Base-by-base conservation (phyloP, 1,284 basidiomycete species). In the Irpex lacteus region DNA sequence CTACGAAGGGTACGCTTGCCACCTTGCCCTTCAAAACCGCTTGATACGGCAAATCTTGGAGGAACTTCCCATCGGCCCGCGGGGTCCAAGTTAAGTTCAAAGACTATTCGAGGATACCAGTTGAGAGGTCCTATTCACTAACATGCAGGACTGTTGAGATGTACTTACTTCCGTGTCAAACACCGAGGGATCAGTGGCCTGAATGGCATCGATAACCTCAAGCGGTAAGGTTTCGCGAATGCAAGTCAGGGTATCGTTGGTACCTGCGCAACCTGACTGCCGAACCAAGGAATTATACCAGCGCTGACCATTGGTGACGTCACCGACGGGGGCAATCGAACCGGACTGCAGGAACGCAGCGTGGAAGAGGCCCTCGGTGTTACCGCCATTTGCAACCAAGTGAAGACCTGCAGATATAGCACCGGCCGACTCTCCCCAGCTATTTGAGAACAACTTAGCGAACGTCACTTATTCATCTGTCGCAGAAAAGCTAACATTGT, bases 301-400 rank as follows among this genome's bases (percentile, higher is more conserved):
- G 6, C 58, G 60, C 50, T 81, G 79, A 3, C 72, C 72, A 18
- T 70, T 58, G 1, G 71, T 68, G 50, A 76, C 70, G 57, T 75
- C 70, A 18, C 72, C 72, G 4, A 71, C 65, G 5, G 78, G 73
- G n/a, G 72, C 64, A 0, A 40, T 40, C 13, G 34, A 71, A 1
- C 80, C 80, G 1, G 77, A 79, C 57, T 79, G 68, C 78, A 79
- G 77, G 62, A 76, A 72, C 3, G 70, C 76, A 4, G 68, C 77
- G 15, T 74, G 76, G 66, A 78, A 78, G 8, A 78, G 72, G 1
- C 74, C 76, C 37, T 75, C 71, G 21, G 68, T 70, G 59, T 76
- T 60, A 3, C 77, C 76, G 5, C 69, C 70, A 54, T 77, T 76
- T 15, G 72, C 67, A 50, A 78, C 34, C 72, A 78, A 73, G 11